Evolutionary conservation across 768 basidiomycete species (phyloP), one percentile per base, ranked within the genome.

Genomic region (Termitomyces eurrhizus): DNA sequence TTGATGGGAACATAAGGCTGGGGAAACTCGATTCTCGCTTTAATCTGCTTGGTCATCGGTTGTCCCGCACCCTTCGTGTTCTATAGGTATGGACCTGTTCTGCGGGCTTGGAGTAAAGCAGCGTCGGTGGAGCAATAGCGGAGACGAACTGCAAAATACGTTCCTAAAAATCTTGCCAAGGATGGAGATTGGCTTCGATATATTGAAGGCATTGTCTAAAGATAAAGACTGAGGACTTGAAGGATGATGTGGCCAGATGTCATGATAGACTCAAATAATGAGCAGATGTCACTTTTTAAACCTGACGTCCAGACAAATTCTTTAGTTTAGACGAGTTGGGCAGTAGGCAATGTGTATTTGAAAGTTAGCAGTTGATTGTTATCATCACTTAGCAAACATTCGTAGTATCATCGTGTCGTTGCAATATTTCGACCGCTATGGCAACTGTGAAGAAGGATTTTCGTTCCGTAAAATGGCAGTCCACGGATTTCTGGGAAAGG

Each of bases 11-110:
- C 21, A 21, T 72, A 74, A 65, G 87, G 86, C 0, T 83, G 80
- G 69, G 83, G 84, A 1, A 73, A 82, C 60, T 83, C 85, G 0
- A 72, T 88, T 7, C 78, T 88, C 12, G 85, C 85, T 0, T 72
- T 72, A 4, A 66, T 78, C 13, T 80, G 84, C 18, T 75, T 87
- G 50, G 75, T 75, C 11, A 72, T 86, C 9, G 83, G 84, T 7
- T 78, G 80, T 58, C 85, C 85, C 8, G 74, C 80, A 66, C 77
- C 77, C 7, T 78, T 77, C 63, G 56, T 78, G 18, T 77, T 78
- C 66, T 78, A 77, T 65, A 66, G 67, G 33, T 77, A 75, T 61
- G 77, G 77, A 7, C 71, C 75, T 36, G 58, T 56, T 55, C 67
- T 78, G 39, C 72, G 77, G 5, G 71, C 71, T 54, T 73, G 70